Base-by-base conservation (phyloP, 768 basidiomycete genomes). In the Mycena maculata region DNA sequence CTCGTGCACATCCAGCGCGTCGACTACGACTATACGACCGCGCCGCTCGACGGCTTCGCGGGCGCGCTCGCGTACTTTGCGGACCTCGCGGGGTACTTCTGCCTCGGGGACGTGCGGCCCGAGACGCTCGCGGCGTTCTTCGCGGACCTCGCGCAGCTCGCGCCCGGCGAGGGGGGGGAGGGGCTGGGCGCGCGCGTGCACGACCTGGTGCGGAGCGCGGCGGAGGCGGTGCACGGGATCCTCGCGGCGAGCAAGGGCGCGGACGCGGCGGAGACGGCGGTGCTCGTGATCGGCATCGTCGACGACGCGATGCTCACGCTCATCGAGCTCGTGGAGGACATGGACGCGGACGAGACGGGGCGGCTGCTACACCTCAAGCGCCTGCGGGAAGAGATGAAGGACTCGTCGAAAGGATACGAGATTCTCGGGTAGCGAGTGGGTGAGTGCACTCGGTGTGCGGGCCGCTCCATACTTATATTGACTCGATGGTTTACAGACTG, bases 1-100 rank as follows among this genome's bases (percentile, higher is more conserved):
- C 69, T 71, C 62, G 69, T 71, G 36, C 56, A 71, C 53, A 71
- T 71, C 49, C 69, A 71, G 36, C 69, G 69, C 57, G 59, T 67
- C 38, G 69, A 71, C 65, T 71, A 71, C 49, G 69, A 71, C 56
- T 67, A 54, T 49, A 2, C 58, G 7, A 45, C 57, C 1, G 42
- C 63, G n/a, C 4, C 50, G 1, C 41, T 70, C 28, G 48, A 25
- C 5, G 31, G 33, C 27, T 63, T 61, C 30, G 4, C 9, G 20
- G 57, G 16, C 6, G 41, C 69, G 10, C 47, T 63, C 13, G 13
- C 15, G n/a, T 71, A 67, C 30, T 71, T 71, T n/a, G 62, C 23
- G 12, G 69, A 71, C 8, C 39, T 71, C 45, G 61, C 59, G 31
- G 65, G 52, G 28, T 67, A 67, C 47, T 61, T 67, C 33, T n/a